Percentiles rank a stretch among this genome's conserved stretches.
Evolutionary conservation across 345 rosid genomes (phyloP).

Genomic region (Acer yangbiense): DNA sequence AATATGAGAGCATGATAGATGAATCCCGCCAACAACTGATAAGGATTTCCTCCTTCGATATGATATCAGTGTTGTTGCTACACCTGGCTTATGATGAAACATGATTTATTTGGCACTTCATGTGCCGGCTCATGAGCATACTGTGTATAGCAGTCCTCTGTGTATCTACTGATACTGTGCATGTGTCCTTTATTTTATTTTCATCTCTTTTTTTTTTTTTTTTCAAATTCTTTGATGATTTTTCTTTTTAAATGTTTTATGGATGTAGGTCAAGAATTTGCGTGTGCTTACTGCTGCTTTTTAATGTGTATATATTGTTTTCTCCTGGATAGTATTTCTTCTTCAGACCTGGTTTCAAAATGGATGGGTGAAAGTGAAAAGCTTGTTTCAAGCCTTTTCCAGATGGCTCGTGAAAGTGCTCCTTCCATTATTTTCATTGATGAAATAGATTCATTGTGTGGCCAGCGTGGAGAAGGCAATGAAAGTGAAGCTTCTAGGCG

Average conservation of each 20-base stretch:
- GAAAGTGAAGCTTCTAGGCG: slow-evolving; percentile 98
- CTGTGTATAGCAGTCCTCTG: neutral
- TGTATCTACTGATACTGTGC: neutral
- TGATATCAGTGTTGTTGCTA: neutral
- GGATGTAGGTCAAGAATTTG: neutral
- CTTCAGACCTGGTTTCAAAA: slow-evolving; percentile 93
- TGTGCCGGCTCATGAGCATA: too few species aligned
- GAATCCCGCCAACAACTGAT: neutral
- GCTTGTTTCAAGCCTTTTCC: slow-evolving; percentile 86
- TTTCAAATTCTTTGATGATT: neutral
- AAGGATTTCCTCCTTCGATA: neutral
- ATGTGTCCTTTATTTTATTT: neutral
- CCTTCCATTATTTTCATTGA: slow-evolving; percentile 91
- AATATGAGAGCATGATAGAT: neutral
- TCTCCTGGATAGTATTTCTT: slow-evolving; percentile 64
- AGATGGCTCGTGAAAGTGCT: slow-evolving; percentile 96
- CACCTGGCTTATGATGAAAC: neutral
- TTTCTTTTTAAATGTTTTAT: slow-evolving; percentile 3
- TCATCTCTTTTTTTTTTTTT: neutral
- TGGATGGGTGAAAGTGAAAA: slow-evolving; percentile 99
- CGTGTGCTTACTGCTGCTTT: neutral
- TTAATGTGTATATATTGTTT: slow-evolving; percentile 12
- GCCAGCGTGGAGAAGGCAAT: slow-evolving; percentile 93
- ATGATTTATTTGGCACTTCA: neutral
- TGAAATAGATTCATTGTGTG: slow-evolving; percentile 94